Evolutionary conservation across 2,329 filamentous ascomycete species (phyloP).

Genomic region (Coleophoma cylindrospora): DNA sequence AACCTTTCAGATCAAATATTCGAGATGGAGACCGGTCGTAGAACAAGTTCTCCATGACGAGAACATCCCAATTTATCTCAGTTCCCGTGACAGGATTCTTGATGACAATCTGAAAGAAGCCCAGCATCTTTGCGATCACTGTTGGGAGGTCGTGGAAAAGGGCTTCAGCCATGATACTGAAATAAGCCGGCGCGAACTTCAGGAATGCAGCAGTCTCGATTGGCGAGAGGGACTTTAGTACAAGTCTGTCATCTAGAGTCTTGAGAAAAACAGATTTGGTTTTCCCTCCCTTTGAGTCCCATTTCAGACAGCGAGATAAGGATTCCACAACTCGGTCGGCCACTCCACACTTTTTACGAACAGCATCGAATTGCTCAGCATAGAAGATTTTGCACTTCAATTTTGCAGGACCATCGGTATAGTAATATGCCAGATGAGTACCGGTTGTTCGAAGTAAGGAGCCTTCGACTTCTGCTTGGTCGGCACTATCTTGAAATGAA

Average conservation of each 20-base stretch:
- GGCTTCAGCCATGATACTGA: constrained; percentile 93
- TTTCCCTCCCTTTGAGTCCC: constrained; percentile 97
- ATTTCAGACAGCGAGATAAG: constrained; percentile 90
- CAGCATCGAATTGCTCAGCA: constrained; percentile 93
- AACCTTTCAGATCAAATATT: constrained; percentile 94
- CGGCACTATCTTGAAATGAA: constrained; percentile 27
- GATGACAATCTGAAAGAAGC: constrained; percentile 95
- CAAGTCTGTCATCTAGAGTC: constrained; percentile 88
- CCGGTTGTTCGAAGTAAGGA: constrained; percentile 80
- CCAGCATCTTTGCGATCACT: constrained; percentile 98
- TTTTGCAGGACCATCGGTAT: constrained; percentile 85
- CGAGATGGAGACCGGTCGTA: constrained; percentile 88
- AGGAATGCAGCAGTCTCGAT: constrained; percentile 93
- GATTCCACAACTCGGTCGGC: constrained; percentile 93
- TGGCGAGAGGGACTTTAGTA: constrained; percentile 73
- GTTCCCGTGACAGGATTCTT: constrained; percentile 89
- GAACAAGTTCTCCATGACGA: constrained; percentile 97
- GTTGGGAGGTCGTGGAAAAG: constrained; percentile 93
- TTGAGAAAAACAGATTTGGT: constrained; percentile 97
- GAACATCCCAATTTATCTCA: constrained; percentile 89
- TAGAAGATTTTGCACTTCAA: constrained; percentile 99
- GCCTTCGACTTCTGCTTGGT: constrained; percentile 75
- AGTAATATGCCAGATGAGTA: constrained; percentile 94
- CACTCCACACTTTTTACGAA: constrained; percentile 88
- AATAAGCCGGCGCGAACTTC: constrained; percentile 93